Conservation (phyloP, 352 stramenopile genomes). For the Phytopythium ostracodes region DNA sequence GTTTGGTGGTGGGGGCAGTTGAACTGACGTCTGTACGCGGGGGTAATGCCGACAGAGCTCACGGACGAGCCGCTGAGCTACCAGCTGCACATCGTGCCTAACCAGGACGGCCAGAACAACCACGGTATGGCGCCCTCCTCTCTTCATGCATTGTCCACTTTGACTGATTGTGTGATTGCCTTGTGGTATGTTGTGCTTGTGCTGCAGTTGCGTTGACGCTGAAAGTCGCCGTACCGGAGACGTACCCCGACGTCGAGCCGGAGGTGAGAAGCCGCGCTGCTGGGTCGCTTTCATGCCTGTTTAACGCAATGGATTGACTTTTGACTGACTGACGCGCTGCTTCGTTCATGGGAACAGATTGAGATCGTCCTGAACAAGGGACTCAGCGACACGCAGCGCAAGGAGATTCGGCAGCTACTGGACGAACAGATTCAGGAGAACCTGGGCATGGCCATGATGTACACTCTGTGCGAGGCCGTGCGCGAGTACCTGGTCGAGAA, state of each 20-base stretch:
- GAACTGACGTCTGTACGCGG: background rate
- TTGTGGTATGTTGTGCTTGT: too few relatives aligned
- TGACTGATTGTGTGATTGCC: background rate
- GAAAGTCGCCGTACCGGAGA: constrained; percentile 69
- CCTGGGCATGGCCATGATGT: constrained; percentile 86
- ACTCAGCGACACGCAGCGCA: constrained; percentile 70
- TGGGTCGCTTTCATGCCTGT: background rate
- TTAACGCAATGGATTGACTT: background rate
- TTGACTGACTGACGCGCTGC: background rate
- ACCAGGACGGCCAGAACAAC: constrained; percentile 83
- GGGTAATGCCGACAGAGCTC: constrained; percentile 38
- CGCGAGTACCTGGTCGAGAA: constrained; percentile 87
- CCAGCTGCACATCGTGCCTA: constrained; percentile 78
- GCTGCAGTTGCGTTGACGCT: constrained; percentile 61
- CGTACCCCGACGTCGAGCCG: constrained; percentile 75
- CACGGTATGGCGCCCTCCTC: constrained; percentile 35
- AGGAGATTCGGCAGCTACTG: constrained; percentile 71
- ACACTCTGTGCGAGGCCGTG: constrained; percentile 77
- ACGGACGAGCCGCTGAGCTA: constrained; percentile 68
- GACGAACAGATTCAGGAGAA: constrained; percentile 70
- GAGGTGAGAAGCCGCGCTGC: constrained; percentile 21
- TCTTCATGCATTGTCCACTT: background rate
- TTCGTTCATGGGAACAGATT: constrained; percentile 25
- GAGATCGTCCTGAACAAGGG: constrained; percentile 78
- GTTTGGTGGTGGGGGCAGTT: background rate